Percentiles rank a stretch among this genome's conserved stretches.
These are phyloP conservation scores for Mycena citricolor DNA, from an alignment of 1,284 basidiomycete species.

Conservation along the genomic window DNA sequence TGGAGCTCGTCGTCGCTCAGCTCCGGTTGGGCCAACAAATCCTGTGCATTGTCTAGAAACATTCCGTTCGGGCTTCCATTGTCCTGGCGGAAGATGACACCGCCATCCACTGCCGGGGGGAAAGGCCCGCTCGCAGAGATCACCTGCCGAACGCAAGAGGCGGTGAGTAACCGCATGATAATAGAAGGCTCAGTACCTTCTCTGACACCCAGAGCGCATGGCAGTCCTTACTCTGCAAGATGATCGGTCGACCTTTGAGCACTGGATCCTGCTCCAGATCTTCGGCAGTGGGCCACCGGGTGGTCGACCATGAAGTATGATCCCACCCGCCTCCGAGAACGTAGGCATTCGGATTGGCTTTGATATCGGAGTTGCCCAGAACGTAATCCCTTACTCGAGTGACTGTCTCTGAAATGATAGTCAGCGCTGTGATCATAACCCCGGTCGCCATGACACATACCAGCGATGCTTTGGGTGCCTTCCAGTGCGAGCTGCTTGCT, in stretches of 20 bases:
- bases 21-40: slow-evolving; percentile 60
- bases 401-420: slow-evolving; percentile 55
- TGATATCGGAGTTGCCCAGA: slow-evolving; percentile 52
- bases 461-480: slow-evolving; percentile 59
- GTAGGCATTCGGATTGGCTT: slow-evolving; percentile 57
- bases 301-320: slow-evolving; percentile 74
- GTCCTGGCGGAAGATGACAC: slow-evolving; percentile 72
- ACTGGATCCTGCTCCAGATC: slow-evolving; percentile 73
- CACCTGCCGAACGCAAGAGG: too few relatives aligned
- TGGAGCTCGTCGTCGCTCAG: slow-evolving; percentile 65
- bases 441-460: slow-evolving; percentile 30
- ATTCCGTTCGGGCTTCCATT: slow-evolving; percentile 75
- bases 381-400: slow-evolving; percentile 67
- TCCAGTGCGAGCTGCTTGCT: slow-evolving; percentile 64
- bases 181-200: slow-evolving; percentile 50
- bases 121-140: slow-evolving; percentile 69
- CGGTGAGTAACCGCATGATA: too few relatives aligned
- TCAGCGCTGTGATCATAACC: slow-evolving; percentile 3
- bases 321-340: slow-evolving; percentile 91
- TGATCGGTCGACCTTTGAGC: slow-evolving; percentile 66
- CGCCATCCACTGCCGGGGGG: slow-evolving; percentile 72
- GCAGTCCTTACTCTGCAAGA: slow-evolving; percentile 83
- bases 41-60: slow-evolving; percentile 72
- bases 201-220: slow-evolving; percentile 88
- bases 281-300: slow-evolving; percentile 71